phyloP scores from a whole-genome alignment of 169 alveolate species.

The Plasmodium coatneyi region DNA sequence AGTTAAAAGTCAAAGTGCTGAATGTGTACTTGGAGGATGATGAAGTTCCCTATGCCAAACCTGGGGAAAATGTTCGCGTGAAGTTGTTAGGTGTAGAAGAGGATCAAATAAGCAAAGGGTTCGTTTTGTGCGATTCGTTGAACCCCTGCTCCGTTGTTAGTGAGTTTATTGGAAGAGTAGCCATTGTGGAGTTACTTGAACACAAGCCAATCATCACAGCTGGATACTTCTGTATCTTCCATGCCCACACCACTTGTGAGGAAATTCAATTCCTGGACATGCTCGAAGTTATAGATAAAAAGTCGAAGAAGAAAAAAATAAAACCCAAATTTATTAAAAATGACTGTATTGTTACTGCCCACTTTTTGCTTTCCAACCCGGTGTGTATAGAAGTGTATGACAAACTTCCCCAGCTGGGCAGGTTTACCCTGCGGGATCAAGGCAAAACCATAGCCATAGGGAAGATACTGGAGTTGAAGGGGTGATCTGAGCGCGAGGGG shows the following conservation, averaged over 20 bases:
- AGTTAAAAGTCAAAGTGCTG: conserved; percentile 87
- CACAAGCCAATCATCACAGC: conserved; percentile 94
- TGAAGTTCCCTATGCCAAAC: conserved; percentile 90
- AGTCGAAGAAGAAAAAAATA: conserved; percentile 84
- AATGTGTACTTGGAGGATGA: conserved; percentile 91
- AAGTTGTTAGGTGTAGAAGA: conserved; percentile 93
- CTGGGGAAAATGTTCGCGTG: conserved; percentile 93
- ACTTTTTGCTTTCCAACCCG: conserved; percentile 86
- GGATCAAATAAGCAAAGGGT: conserved; percentile 95
- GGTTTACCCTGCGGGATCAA: conserved; percentile 97
- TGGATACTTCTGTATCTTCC: conserved; percentile 95
- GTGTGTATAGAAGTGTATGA: conserved; percentile 93
- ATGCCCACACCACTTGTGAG: conserved; percentile 90
- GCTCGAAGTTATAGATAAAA: conserved; percentile 81
- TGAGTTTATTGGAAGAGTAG: conserved; percentile 92
- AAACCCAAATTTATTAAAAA: conserved; percentile 88
- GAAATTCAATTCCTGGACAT: conserved; percentile 88
- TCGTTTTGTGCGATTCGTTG: conserved; percentile 93
- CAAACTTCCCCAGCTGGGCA: conserved; percentile 92
- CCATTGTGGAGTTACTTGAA: conserved; percentile 93
- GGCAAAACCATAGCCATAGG: conserved; percentile 94
- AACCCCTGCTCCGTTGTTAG: conserved; percentile 93
- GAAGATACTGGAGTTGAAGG: conserved; percentile 78
- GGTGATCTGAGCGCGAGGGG: neutral
- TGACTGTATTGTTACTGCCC: conserved; percentile 88